Evolutionary conservation across 164 flowering plant genomes (phyloP).

Genomic region (grape (Vitis vinifera)): DNA sequence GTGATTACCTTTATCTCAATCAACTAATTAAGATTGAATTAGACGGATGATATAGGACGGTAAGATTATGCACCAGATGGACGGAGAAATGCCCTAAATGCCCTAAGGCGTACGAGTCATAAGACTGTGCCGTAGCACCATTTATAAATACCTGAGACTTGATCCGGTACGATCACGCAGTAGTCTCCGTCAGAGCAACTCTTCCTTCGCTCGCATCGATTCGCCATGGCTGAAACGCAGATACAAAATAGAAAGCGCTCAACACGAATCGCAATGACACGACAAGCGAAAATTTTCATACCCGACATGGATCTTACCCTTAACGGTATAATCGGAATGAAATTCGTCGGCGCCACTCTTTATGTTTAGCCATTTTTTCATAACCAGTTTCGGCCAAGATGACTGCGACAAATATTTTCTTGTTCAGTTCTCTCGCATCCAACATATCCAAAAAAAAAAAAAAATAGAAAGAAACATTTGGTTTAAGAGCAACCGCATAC

Average conservation of each 20-base stretch:
- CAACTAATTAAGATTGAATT: conserved; percentile 5
- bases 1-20: not conserved
- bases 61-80: not conserved
- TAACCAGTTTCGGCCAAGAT: conserved; percentile 67
- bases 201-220: conserved; percentile 35
- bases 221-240: not conserved
- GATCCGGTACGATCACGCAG: conserved; percentile 39
- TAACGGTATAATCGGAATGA: conserved; percentile 45
- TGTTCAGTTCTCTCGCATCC: no score
- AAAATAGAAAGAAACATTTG: not conserved
- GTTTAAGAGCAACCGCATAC: conserved; percentile 14
- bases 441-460: not conserved
- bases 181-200: conserved; percentile 61
- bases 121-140: not conserved
- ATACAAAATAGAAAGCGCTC: not conserved
- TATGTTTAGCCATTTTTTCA: conserved; percentile 70
- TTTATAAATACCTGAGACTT: conserved; percentile 45
- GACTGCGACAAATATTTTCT: conserved; percentile 26
- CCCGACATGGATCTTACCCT: conserved; percentile 24
- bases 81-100: conserved; percentile 1
- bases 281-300: not conserved
- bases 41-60: not conserved
- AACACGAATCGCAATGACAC: not conserved
- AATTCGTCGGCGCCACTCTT: conserved; percentile 54
- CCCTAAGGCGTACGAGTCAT: not conserved